Conservation (phyloP, 257 asterid genomes). For the Rhazya stricta region DNA sequence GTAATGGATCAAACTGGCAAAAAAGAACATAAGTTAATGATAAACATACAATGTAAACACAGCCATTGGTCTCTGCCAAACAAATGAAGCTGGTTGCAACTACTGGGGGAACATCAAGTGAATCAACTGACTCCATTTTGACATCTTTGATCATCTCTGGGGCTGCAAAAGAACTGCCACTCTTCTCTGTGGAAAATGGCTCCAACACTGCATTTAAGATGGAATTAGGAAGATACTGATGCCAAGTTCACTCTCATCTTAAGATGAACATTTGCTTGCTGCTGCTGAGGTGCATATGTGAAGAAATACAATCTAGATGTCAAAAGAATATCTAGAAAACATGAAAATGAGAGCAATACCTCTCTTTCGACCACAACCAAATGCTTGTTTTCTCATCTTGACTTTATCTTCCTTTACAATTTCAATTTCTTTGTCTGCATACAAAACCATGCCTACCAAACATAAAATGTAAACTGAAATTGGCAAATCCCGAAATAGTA, state of each 20-base stretch:
- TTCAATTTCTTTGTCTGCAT: conserved; percentile 7
- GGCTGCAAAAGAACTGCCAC: background rate
- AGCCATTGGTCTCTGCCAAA: conserved; percentile 16
- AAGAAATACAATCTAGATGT: conserved; percentile 1
- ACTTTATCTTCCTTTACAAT: conserved; percentile 4
- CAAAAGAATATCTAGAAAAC: background rate
- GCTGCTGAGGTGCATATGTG: background rate
- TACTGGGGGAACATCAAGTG: conserved; percentile 10
- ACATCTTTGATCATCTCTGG: background rate
- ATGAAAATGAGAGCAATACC: conserved; percentile 12
- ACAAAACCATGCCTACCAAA: background rate
- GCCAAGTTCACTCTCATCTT: background rate
- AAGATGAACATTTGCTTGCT: background rate
- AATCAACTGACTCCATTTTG: conserved; percentile 26
- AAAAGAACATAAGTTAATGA: conserved; percentile 7
- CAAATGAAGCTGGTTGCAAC: conserved; percentile 1
- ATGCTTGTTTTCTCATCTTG: background rate
- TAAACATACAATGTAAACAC: conserved; percentile 20
- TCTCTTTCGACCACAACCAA: conserved; percentile 8
- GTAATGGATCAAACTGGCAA: conserved; percentile 10
- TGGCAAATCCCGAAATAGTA: no score
- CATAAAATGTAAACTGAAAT: background rate
- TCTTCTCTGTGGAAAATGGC: background rate
- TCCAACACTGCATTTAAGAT: background rate
- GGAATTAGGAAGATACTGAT: background rate